Percentiles rank a stretch among this genome's conserved stretches.
Evolutionary conservation across 305 asterid species (phyloP).

Genomic region (Fraxinus baroniana): DNA sequence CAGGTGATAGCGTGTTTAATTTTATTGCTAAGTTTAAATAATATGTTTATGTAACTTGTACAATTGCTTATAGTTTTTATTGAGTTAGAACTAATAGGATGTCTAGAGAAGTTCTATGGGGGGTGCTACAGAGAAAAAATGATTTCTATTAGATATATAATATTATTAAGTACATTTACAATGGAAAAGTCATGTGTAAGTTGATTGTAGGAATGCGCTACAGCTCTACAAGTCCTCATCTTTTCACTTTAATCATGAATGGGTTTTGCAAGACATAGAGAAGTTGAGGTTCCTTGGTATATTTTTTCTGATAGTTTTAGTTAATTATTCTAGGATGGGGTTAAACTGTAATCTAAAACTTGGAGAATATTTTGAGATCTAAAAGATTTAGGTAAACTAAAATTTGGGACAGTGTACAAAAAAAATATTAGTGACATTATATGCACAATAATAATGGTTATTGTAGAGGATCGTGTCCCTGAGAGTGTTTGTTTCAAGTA

Average conservation of each 20-base stretch:
- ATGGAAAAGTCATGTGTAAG: not conserved
- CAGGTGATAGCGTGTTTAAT: slow-evolving; percentile 46
- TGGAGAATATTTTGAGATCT: not conserved
- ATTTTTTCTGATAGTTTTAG: not conserved
- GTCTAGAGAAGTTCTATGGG: not conserved
- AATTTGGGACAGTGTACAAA: not conserved
- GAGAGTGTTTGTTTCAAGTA: not conserved
- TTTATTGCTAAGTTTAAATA: slow-evolving; percentile 10
- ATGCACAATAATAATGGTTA: not conserved
- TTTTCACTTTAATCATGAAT: not conserved
- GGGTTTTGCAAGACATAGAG: not conserved
- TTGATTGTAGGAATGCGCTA: not conserved
- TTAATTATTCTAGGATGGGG: not conserved
- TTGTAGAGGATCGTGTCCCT: not conserved
- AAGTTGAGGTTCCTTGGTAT: not conserved
- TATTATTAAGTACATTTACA: not conserved
- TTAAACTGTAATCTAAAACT: not conserved
- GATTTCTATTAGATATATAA: not conserved
- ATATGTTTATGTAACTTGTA: not conserved
- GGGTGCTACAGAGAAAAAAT: not conserved
- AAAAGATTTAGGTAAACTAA: not conserved
- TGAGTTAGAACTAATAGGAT: not conserved
- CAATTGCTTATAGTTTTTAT: not conserved
- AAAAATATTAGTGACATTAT: not conserved
- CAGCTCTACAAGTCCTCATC: not conserved